Evolutionary conservation across 768 basidiomycete species (phyloP), one percentile per base, ranked within the genome.

Genomic region (Lentinula lateritia): DNA sequence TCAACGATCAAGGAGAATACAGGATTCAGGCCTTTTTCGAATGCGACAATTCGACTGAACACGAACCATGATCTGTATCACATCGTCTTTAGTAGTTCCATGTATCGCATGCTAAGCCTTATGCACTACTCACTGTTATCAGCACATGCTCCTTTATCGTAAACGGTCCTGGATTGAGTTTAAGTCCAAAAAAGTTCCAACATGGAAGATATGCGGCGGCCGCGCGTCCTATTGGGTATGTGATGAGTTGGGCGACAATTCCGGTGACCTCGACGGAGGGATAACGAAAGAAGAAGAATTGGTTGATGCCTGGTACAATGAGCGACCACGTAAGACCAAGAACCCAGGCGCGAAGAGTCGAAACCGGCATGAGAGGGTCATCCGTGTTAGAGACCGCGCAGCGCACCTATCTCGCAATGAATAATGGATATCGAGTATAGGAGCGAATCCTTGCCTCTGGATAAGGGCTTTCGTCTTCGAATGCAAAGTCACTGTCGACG

Each of bases 401-500:
- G 50, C 89, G 83, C 12, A 91, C 90, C 55, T 56, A 23, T 13
- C 16, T 43, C 2, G 13, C 36, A 13, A 28, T 56, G 28, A 56
- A 32, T 10, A 39, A 34, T 35, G 35, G 12, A 20, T 12, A 54
- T 5, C 12, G 6, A 41, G 2, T 13, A 36, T 34, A 9, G 2
- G 35, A 35, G 15, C 28, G 35, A 38, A 15, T 54, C 10, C 55
- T 28, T 56, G 28, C 55, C 70, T 93, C 92, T 6, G 89, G 89
- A 69, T 93, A 93, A 4, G 92, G 92, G 2, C 90, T 92, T 70
- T 93, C 92, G 65, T 92, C 88, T 67, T 72, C 77, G 2, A 66
- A 7, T 2, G 34, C 36, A 18, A 50, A 28, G 20, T 64, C 57
- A 8, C 15, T 12, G 32, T 39, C 64, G 1, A 61, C 52, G 1